Conservation (phyloP, 495 filamentous ascomycete genomes). For the Glonium stellatum region DNA sequence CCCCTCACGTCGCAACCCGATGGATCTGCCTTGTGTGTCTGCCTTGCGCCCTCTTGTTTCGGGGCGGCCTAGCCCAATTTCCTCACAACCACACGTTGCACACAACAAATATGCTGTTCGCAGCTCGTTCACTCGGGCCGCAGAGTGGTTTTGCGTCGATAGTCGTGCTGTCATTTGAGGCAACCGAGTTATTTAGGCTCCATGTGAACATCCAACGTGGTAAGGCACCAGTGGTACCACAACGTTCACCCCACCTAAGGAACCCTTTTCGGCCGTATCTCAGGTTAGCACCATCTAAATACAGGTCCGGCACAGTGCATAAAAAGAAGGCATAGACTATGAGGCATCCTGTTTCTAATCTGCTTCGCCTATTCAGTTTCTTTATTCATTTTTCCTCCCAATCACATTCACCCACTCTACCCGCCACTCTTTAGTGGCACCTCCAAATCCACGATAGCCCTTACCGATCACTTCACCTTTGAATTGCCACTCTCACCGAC, state of each 20-base stretch:
- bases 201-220: neutral
- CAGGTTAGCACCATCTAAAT: too few relatives aligned
- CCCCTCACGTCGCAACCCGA: neutral
- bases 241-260: neutral
- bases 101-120: neutral
- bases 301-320: too few relatives aligned
- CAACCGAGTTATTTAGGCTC: neutral
- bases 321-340: too few relatives aligned
- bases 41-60: neutral
- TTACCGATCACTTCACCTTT: too few relatives aligned
- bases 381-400: too few relatives aligned
- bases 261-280: too few relatives aligned
- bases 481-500: too few relatives aligned
- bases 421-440: too few relatives aligned
- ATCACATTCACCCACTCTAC: too few relatives aligned
- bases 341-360: too few relatives aligned
- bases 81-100: neutral
- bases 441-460: too few relatives aligned
- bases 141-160: neutral
- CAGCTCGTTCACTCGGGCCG: neutral
- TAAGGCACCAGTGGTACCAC: neutral
- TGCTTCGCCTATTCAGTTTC: too few relatives aligned
- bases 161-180: neutral
- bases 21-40: neutral
- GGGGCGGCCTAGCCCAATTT: neutral